These are phyloP conservation scores for Helichrysum umbraculigerum DNA, from an alignment of 129 eudicot genomes.

Conservation along the genomic window DNA sequence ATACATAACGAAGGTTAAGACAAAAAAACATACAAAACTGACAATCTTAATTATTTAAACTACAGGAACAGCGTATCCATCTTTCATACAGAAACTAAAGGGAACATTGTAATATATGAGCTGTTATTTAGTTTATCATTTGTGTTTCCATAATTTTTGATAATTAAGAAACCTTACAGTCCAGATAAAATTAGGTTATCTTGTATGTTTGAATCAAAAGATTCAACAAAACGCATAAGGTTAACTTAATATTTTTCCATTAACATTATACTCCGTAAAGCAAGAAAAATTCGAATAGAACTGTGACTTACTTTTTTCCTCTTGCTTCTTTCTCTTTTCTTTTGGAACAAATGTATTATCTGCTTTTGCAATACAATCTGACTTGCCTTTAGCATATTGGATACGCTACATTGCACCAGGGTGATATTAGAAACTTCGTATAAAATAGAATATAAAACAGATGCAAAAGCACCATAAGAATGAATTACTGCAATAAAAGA, in stretches of 20 bases:
- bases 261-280: not conserved
- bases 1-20: slow-evolving; percentile 13
- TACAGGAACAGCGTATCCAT: not conserved
- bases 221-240: not conserved
- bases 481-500: not conserved
- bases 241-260: not conserved
- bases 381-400: slow-evolving; percentile 85
- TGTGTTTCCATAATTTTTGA: not conserved
- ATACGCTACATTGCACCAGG: slow-evolving; percentile 56
- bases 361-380: slow-evolving; percentile 93
- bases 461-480: not conserved
- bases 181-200: not conserved
- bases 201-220: not conserved
- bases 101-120: not conserved
- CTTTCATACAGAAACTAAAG: not conserved
- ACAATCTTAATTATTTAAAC: not conserved
- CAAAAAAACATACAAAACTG: not conserved
- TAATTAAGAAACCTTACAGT: not conserved
- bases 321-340: slow-evolving; percentile 88
- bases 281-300: not conserved
- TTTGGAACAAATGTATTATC: slow-evolving; percentile 75
- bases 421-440: slow-evolving; percentile 7
- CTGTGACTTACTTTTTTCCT: slow-evolving; percentile 65
- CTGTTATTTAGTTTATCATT: not conserved
- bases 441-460: not conserved